Conservation (phyloP, 2,329 filamentous ascomycete species). For the Colletotrichum orchidophilum region DNA sequence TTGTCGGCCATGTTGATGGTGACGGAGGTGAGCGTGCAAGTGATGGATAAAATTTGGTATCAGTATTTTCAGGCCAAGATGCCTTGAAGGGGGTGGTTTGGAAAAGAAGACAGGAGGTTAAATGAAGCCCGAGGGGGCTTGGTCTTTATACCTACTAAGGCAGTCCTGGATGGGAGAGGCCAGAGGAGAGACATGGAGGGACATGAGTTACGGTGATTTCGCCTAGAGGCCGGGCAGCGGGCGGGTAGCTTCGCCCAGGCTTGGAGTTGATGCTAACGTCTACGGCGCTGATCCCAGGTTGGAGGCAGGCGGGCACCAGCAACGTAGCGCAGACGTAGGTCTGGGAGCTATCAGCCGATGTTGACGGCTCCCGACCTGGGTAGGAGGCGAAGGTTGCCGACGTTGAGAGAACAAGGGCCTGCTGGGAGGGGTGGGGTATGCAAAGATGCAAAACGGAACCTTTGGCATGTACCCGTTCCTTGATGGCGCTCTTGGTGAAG, state of each 20-base stretch:
- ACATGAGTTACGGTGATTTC: not conserved
- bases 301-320: not conserved
- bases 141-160: conserved; percentile 26
- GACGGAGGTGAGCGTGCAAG: conserved; percentile 4
- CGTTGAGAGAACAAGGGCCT: not conserved
- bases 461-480: not conserved
- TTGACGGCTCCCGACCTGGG: conserved; percentile 15
- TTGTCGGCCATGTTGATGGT: conserved; percentile 36
- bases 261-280: conserved; percentile 3
- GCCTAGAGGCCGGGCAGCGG: conserved; percentile 5
- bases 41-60: not conserved
- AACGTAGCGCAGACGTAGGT: conserved; percentile 7
- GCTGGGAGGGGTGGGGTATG: not conserved
- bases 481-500: not conserved
- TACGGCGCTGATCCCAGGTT: conserved; percentile 16
- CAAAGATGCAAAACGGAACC: not conserved
- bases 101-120: not conserved
- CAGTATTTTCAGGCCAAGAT: conserved; percentile 40
- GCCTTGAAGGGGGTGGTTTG: conserved; percentile 20
- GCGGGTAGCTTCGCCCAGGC: not conserved
- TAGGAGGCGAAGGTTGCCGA: conserved; percentile 2
- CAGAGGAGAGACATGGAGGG: not conserved
- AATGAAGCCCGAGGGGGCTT: not conserved
- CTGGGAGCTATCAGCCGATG: conserved; percentile 23
- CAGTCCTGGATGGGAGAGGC: not conserved